Evolutionary conservation across 208 protist species (phyloP), one percentile per base, ranked within the genome.

Genomic region (Angomonas deanei): DNA sequence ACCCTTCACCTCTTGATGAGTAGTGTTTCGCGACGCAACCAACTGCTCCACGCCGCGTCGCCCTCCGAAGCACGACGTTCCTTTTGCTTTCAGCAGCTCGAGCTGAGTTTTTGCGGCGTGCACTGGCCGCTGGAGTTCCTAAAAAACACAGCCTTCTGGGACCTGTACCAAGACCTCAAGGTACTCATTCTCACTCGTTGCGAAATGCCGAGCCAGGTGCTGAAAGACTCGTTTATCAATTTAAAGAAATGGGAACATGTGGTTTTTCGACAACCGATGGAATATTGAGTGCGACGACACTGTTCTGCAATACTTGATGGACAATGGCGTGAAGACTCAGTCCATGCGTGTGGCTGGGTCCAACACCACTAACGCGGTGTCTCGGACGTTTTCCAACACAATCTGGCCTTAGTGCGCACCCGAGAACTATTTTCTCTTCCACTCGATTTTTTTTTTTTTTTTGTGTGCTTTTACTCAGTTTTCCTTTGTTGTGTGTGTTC

Each of bases 181-280:
- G 4, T 56, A 13, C 27, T 34, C 23, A 33, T 30, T 11, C 50
- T 56, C 26, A 56, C 50, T 24, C 3, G 5, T 13, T 56, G 50
- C 50, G 15, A 19, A 15, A 27, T 33, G 26, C 27, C 50, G 1
- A 30, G 19, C 10, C 19, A 5, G 3, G 50, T 17, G 13, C 50
- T 56, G 21, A 2, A 13, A 13, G 27, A 27, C 19, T 31, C 50
- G 50, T 4, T 56, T 30, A 3, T 6, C 17, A 8, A 58, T 30
- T 24, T 24, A 5, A 31, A 30, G 28, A 39, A 58, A 11, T 36
- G 19, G 30, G 11, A 36, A 17, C 50, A n/a, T 66, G 61, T 66
- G 61, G 61, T 19, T 66, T 15, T 19, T 66, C 6, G 50, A 66
- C 15, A 30, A 39, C 8, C 61, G 61, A 5, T 57, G 61, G 49